Conservation (phyloP, 176 grass and related monocot species). For the Tillandsia leiboldiana region DNA sequence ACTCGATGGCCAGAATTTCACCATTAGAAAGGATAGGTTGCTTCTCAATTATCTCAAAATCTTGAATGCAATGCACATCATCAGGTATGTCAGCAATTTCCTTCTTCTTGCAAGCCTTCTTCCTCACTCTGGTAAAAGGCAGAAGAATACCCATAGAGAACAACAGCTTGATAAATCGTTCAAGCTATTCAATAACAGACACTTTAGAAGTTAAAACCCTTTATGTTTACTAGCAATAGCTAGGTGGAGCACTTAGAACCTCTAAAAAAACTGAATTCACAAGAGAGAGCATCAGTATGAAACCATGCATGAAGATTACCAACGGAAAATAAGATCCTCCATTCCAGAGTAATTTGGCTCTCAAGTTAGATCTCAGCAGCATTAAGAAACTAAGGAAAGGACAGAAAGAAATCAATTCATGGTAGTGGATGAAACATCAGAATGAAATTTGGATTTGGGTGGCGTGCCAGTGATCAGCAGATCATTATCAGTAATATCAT, state of each 20-base stretch:
- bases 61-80: constrained; percentile 30
- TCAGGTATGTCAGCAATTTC: constrained; percentile 23
- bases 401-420: no score
- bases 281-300: background rate
- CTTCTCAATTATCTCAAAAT: constrained; percentile 40
- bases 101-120: constrained; percentile 36
- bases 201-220: background rate
- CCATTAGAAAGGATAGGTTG: constrained; percentile 14
- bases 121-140: constrained; percentile 39
- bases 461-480: no score
- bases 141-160: constrained; percentile 5
- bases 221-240: no score
- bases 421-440: no score
- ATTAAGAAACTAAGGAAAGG: no score
- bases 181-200: background rate
- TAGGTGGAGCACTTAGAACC: background rate
- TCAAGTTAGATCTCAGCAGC: no score
- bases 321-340: no score
- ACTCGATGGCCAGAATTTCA: constrained; percentile 40
- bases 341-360: no score
- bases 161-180: background rate
- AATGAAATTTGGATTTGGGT: no score
- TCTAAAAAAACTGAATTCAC: constrained; percentile 5
- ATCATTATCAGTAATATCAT: no score
- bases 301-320: no score